Evolutionary conservation across 2,329 filamentous ascomycete species (phyloP).

Genomic region (Didymella exigua): DNA sequence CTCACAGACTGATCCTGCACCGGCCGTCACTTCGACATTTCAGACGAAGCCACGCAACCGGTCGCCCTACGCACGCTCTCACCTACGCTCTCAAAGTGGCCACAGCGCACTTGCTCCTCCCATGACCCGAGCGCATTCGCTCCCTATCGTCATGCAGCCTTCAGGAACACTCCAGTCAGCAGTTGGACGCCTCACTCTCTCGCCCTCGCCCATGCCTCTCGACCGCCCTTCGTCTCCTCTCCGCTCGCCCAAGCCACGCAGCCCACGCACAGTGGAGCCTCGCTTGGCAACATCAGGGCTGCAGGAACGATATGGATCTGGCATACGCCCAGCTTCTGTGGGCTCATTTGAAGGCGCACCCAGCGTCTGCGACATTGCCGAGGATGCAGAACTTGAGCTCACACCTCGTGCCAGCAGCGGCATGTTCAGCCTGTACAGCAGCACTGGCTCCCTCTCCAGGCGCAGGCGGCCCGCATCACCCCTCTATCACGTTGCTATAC

Average conservation of each 20-base stretch:
- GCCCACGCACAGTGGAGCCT: conserved; percentile 37
- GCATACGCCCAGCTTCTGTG: conserved; percentile 36
- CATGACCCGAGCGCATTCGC: conserved; percentile 56
- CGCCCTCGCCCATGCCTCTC: conserved; percentile 40
- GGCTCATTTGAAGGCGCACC: conserved; percentile 41
- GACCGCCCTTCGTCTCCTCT: conserved; percentile 47
- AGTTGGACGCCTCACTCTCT: conserved; percentile 40
- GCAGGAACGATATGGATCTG: conserved; percentile 28
- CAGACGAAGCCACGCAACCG: conserved; percentile 50
- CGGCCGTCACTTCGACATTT: conserved; percentile 32
- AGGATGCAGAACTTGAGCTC: conserved; percentile 56
- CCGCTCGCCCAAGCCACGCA: conserved; percentile 52
- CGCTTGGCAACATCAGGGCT: conserved; percentile 19
- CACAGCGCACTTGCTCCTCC: conserved; percentile 51
- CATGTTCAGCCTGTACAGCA: conserved; percentile 40
- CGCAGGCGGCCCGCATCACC: conserved; percentile 56
- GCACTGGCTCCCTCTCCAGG: conserved; percentile 38
- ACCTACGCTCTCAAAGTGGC: conserved; percentile 54
- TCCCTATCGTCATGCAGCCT: conserved; percentile 50
- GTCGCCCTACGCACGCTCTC: conserved; percentile 54
- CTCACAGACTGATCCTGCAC: conserved; percentile 48
- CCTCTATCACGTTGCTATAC: conserved; percentile 48
- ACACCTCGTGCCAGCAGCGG: conserved; percentile 45
- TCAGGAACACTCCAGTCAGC: conserved; percentile 34
- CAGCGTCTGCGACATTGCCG: conserved; percentile 53